phyloP scores from a whole-genome alignment of 495 filamentous ascomycete species.

The Aspergillus asperescens region DNA sequence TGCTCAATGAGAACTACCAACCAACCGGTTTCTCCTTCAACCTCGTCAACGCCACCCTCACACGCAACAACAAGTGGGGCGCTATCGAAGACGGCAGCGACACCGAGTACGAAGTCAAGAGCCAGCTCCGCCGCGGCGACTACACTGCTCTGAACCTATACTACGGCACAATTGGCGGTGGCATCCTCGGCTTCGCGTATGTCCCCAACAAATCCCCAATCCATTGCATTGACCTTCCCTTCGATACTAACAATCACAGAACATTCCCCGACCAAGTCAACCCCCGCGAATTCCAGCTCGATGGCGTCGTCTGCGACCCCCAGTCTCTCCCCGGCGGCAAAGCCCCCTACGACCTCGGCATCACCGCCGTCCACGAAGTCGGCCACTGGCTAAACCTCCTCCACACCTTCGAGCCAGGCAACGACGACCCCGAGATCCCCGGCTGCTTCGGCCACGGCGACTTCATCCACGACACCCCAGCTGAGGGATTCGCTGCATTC shows the following conservation, averaged over 20 bases:
- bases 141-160: constrained; percentile 11
- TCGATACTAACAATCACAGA: background rate
- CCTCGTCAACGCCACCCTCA: constrained; percentile 8
- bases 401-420: constrained; percentile 11
- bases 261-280: constrained; percentile 10
- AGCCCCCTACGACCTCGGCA: constrained; percentile 11
- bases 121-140: constrained; percentile 1
- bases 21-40: constrained; percentile 6
- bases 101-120: constrained; percentile 10
- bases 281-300: background rate
- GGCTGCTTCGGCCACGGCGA: constrained; percentile 11
- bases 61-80: constrained; percentile 4
- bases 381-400: constrained; percentile 14
- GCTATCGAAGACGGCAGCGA: background rate
- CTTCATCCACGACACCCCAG: constrained; percentile 11
- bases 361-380: constrained; percentile 12
- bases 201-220: background rate
- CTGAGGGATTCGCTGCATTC: background rate
- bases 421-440: background rate
- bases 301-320: constrained; percentile 11
- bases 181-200: constrained; percentile 10
- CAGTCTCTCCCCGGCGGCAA: constrained; percentile 7
- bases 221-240: background rate
- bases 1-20: constrained; percentile 5
- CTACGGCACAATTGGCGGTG: constrained; percentile 5